phyloP scores from a whole-genome alignment of 1,284 basidiomycete species.

The Heterobasidion irregulare region DNA sequence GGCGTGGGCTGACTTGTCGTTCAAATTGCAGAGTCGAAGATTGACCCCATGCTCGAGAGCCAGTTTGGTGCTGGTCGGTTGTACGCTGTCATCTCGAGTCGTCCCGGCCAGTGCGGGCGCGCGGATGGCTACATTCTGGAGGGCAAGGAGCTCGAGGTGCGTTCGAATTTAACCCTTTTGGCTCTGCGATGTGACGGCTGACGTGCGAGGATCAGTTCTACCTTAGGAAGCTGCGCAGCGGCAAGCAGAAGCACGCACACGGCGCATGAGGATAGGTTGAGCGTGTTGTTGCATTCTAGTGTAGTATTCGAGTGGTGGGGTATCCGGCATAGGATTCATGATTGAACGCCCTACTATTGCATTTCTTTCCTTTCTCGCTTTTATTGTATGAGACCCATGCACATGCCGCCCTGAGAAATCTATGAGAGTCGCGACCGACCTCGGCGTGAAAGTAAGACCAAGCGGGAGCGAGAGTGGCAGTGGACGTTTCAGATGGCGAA shows the following conservation, averaged over 20 bases:
- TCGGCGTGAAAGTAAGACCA: background rate
- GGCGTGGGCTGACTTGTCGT: background rate
- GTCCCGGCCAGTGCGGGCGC: conserved; percentile 91
- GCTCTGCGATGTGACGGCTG: conserved; percentile 7
- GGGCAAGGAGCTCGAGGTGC: conserved; percentile 92
- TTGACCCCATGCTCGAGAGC: conserved; percentile 80
- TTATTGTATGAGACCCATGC: conserved; percentile 1
- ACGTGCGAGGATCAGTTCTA: conserved; percentile 63
- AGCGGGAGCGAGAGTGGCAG: background rate
- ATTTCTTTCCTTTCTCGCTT: background rate
- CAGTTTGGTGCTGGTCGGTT: conserved; percentile 87
- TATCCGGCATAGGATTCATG: background rate
- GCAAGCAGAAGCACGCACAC: conserved; percentile 89
- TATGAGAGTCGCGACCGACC: background rate
- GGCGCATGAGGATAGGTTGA: conserved; percentile 24
- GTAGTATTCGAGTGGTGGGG: conserved; percentile 2
- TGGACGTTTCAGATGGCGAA: background rate
- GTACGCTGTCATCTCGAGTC: conserved; percentile 84
- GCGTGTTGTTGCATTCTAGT: conserved; percentile 2
- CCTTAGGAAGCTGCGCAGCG: conserved; percentile 83
- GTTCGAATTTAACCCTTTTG: conserved; percentile 13
- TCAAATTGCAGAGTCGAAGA: conserved; percentile 62
- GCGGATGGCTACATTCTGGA: conserved; percentile 94
- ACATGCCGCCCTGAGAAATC: background rate
- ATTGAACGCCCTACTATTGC: background rate